Base-by-base conservation (phyloP, 2,329 filamentous ascomycete species). In the Diplodia sapinea region DNA sequence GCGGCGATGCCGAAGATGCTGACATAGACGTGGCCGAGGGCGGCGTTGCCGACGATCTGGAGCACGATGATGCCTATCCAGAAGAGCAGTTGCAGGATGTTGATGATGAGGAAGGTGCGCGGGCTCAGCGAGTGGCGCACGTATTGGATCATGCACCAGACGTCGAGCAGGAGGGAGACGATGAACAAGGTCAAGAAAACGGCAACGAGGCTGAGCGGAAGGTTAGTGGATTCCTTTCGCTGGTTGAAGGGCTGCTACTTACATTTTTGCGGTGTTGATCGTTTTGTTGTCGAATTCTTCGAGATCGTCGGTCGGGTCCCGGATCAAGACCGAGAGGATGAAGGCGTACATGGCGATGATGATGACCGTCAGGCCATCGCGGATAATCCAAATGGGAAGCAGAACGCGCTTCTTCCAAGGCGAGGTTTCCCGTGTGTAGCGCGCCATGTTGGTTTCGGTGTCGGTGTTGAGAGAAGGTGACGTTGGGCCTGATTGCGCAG, bases 341-440 rank as follows among this genome's bases (percentile, higher is more conserved):
- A 68, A 62, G 8, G 71, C 73, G 61, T 75, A 79, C 54, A 70
- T 67, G 15, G 67, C 73, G 62, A 79, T 74, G 62, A 78, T 70
- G 52, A 79, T 71, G 50, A 78, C 8, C 73, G 78, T 77, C 8
- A 77, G 67, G 33, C 72, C 66, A 51, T 77, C 74, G 15, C 78
- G 73, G 26, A 79, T 52, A 3, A 72, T 65, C 78, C 77, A 80
- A 65, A 78, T 75, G 4, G 78, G 77, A 12, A 80, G 69, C 51
- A 80, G 71, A 43, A 80, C 71, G 56, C 78, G 75, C 73, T 78
- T 79, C 71, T 78, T 75, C 77, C 77, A 79, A 62, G 65, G 69
- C n/a, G 67, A 59, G 2, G 15, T 57, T 11, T 67, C 64, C 7
- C 23, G n/a, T 2, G 64, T 51, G 43, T 66, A 66, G 43, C 52